Evolutionary conservation across 1,284 basidiomycete genomes (phyloP).

Genomic region (Marasmius oreades): DNA sequence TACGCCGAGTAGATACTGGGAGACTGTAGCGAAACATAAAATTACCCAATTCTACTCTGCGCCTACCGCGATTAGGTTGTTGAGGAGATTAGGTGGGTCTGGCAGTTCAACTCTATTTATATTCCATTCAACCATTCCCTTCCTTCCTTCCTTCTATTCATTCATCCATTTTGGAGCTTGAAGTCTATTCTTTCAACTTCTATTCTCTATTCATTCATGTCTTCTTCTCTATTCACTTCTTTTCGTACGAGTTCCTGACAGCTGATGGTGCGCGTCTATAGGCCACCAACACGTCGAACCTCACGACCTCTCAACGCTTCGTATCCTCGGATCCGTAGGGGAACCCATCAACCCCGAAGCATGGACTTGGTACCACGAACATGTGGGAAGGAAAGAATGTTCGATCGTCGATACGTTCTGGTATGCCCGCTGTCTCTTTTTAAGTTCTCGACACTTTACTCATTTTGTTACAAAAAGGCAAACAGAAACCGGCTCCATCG

Average conservation of each 20-base stretch:
- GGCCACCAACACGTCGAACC: slow-evolving; percentile 86
- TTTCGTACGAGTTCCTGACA: background rate
- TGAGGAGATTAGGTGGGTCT: slow-evolving; percentile 51
- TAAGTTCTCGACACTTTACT: background rate
- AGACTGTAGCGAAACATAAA: slow-evolving; percentile 91
- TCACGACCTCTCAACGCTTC: slow-evolving; percentile 81
- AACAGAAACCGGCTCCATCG: slow-evolving; percentile 96
- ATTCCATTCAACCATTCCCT: no score
- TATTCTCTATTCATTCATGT: no score
- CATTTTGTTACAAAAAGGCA: slow-evolving; percentile 49
- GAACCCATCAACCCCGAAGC: slow-evolving; percentile 99
- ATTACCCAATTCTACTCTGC: slow-evolving; percentile 95
- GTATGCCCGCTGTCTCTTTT: slow-evolving; percentile 27
- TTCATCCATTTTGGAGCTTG: no score
- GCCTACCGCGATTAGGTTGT: slow-evolving; percentile 89
- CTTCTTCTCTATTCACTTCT: no score
- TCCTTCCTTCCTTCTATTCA: background rate
- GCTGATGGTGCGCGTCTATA: slow-evolving; percentile 34
- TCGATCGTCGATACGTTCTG: slow-evolving; percentile 97
- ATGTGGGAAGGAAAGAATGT: slow-evolving; percentile 86
- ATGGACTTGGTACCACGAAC: slow-evolving; percentile 98
- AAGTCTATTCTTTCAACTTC: no score
- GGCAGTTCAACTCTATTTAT: background rate
- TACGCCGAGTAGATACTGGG: slow-evolving; percentile 95
- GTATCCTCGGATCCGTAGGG: slow-evolving; percentile 91